Percentiles rank a stretch among this genome's conserved stretches.
Evolutionary conservation across 306 rosid genomes (phyloP).

Genomic region (Quercus dentata): DNA sequence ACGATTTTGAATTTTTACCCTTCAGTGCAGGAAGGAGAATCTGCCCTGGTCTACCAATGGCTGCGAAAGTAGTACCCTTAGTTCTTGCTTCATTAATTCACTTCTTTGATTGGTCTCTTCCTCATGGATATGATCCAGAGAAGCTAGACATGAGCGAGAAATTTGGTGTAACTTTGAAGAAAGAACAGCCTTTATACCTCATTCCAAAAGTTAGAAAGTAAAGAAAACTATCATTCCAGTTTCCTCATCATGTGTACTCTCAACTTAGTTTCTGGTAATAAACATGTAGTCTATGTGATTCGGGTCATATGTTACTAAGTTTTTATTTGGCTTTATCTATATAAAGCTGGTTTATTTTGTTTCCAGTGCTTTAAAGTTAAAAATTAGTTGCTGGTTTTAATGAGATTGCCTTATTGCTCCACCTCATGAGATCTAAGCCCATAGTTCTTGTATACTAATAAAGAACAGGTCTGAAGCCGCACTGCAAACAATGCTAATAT

Average conservation of each 20-base stretch:
- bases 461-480: too few relatives aligned
- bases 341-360: neutral
- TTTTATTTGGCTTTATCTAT: neutral
- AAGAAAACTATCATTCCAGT: neutral
- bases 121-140: constrained; percentile 12
- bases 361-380: neutral
- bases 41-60: constrained; percentile 35
- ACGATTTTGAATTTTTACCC: constrained; percentile 22
- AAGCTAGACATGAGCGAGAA: constrained; percentile 13
- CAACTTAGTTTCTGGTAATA: neutral
- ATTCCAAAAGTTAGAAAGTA: constrained; percentile 6
- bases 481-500: neutral
- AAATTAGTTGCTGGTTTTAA: neutral
- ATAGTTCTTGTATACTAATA: too few relatives aligned
- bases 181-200: constrained; percentile 11
- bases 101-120: constrained; percentile 32
- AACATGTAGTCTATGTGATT: neutral
- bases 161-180: constrained; percentile 7
- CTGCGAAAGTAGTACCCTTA: neutral
- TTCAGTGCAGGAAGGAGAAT: constrained; percentile 33
- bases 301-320: neutral
- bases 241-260: neutral
- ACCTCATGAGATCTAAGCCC: neutral
- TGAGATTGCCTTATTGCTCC: neutral
- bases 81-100: constrained; percentile 16